Base-by-base conservation (phyloP, 2,329 filamentous ascomycete species). In the Sporothrix mexicana region DNA sequence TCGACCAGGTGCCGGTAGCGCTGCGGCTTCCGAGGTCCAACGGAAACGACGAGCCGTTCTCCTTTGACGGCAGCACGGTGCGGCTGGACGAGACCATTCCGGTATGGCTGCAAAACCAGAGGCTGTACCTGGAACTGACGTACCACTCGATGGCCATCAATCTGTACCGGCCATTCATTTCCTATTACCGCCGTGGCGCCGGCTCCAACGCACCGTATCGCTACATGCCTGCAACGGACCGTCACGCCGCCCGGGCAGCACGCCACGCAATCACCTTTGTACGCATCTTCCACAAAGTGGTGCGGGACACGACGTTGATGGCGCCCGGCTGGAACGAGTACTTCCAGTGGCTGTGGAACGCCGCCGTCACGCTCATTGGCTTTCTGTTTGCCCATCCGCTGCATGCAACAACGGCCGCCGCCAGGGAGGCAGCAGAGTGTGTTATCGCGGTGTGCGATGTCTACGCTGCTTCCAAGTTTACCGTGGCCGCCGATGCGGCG, bases 301-400 rank as follows among this genome's bases (percentile, higher is more conserved):
- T 82, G 17, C 74, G 74, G 1, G 71, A 75, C 6, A 81, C 81
- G 0, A 76, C 78, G 1, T 75, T 83, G 17, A 72, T 84, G 7
- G 74, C 74, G 43, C 61, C 61, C 13, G 80, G 82, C n/a, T 83
- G 80, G 80, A 78, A 81, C 73, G 80, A 83, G 72, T 78, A 78
- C 1, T 84, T 83, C 61, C 80, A 82, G 49, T 83, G 80, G 78
- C 83, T 84, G 75, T 85, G 83, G 81, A 81, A 84, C 74, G 81
- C 82, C 0, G 77, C 81, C 0, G 74, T 85, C 20, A 80, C 81
- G 2, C 77, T 84, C 1, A 72, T 84, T 9, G 83, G 83, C 6
- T 85, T 82, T 73, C 75, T 82, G 2, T 73, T 85, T 0, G 80
- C 81, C 0, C 79, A 82, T 68, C 83, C 83, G 0, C 59, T 77